Conservation (phyloP, 2,329 filamentous ascomycete species). For the Colletotrichum falcatum region DNA sequence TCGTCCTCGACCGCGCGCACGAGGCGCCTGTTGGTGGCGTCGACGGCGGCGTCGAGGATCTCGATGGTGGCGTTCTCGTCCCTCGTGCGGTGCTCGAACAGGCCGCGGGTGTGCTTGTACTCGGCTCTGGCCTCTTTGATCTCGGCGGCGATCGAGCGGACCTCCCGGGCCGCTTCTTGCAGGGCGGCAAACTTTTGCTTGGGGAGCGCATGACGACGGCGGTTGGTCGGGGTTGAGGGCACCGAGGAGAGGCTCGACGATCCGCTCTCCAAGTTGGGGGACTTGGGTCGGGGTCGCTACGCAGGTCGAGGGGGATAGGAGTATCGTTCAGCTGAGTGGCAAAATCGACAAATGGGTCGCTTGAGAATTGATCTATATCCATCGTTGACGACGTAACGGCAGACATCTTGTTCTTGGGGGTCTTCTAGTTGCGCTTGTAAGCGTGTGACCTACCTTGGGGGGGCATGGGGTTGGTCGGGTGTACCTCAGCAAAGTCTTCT, state of each 20-base stretch:
- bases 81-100: conserved; percentile 1
- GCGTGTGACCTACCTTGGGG: background rate
- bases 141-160: background rate
- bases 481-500: background rate
- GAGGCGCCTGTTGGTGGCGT: background rate
- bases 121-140: background rate
- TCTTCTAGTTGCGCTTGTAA: background rate
- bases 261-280: background rate
- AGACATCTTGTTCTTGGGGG: background rate
- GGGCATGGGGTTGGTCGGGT: too few relatives aligned
- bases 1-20: conserved; percentile 3
- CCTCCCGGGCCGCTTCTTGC: background rate
- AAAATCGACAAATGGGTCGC: background rate
- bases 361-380: background rate
- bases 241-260: background rate
- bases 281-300: background rate
- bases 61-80: conserved; percentile 5
- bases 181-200: background rate
- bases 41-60: conserved; percentile 12
- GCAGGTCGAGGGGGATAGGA: background rate
- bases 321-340: background rate
- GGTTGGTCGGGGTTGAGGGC: conserved; percentile 19
- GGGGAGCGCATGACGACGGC: background rate
- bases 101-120: background rate
- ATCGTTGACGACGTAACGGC: background rate